A percentile compares a stretch with the other conserved stretches of the same genome.
Conservation (phyloP, 345 rosid species). For the Corchorus capsularis region DNA sequence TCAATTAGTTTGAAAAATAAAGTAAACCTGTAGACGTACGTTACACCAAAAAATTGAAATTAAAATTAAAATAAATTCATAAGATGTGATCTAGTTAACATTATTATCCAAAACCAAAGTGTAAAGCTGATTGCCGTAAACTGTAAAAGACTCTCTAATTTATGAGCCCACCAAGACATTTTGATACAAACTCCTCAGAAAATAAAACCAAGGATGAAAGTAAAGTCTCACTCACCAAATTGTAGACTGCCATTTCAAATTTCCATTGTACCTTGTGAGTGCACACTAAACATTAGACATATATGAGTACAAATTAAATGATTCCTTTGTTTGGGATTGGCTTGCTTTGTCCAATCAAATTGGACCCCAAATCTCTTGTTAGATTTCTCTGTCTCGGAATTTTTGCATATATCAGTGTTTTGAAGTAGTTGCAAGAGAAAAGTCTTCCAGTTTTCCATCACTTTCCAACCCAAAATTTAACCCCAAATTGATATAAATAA, state of each 20-base stretch:
- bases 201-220: neutral
- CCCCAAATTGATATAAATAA: no score
- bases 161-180: slow-evolving; percentile 3
- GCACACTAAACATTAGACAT: neutral
- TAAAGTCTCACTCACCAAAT: neutral
- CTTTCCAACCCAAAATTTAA: neutral
- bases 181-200: neutral
- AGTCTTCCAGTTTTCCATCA: slow-evolving; percentile 4
- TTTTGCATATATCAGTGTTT: slow-evolving; percentile 12
- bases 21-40: no score
- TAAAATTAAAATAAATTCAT: no score
- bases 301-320: slow-evolving; percentile 7
- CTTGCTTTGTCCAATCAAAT: slow-evolving; percentile 37
- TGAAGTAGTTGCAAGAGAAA: slow-evolving; percentile 18
- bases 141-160: slow-evolving; percentile 15
- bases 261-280: neutral
- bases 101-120: neutral
- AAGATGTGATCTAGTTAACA: no score
- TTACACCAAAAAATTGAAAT: no score
- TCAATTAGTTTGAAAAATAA: no score
- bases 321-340: slow-evolving; percentile 26
- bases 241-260: no score
- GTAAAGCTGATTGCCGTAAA: no score
- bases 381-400: slow-evolving; percentile 37
- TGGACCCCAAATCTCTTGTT: slow-evolving; percentile 29